A percentile compares a stretch with the other conserved stretches of the same genome.
phyloP scores from a whole-genome alignment of 2,329 filamentous ascomycete species.

The Alternaria hordeiaustralica region DNA sequence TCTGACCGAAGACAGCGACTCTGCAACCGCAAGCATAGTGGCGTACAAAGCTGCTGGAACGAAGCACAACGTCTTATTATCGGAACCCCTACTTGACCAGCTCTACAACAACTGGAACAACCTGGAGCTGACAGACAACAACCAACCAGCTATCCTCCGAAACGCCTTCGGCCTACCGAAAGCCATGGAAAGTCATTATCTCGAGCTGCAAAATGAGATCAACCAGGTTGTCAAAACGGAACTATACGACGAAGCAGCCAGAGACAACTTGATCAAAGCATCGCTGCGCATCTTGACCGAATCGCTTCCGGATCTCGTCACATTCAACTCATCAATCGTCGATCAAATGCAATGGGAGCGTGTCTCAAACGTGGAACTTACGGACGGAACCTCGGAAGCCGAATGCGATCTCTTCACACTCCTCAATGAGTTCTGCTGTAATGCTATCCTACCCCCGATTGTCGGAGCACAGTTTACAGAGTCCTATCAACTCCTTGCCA shows the following conservation, averaged over 20 bases:
- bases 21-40: conserved; percentile 52
- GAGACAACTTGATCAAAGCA: conserved; percentile 48
- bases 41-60: conserved; percentile 58
- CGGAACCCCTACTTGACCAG: conserved; percentile 54
- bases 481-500: conserved; percentile 53
- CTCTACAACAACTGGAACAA: conserved; percentile 25
- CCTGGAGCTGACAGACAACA: conserved; percentile 29
- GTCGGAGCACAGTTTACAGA: conserved; percentile 59
- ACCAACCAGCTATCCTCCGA: conserved; percentile 28
- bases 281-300: conserved; percentile 41
- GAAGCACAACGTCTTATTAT: conserved; percentile 59
- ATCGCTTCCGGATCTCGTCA: conserved; percentile 63
- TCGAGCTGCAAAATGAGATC: conserved; percentile 39
- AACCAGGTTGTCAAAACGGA: conserved; percentile 46
- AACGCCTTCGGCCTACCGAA: conserved; percentile 41
- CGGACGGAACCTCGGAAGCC: conserved; percentile 53
- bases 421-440: conserved; percentile 64
- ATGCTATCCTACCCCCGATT: conserved; percentile 56
- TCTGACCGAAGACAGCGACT: conserved; percentile 36
- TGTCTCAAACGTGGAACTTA: conserved; percentile 54
- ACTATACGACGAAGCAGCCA: conserved; percentile 57
- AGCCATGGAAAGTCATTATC: conserved; percentile 23
- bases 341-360: conserved; percentile 70
- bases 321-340: conserved; percentile 64
- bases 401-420: conserved; percentile 56